A percentile compares a stretch with the other conserved stretches of the same genome.
Conservation (phyloP, 2,329 filamentous ascomycete species). For the Microsporum ferrugineum region DNA sequence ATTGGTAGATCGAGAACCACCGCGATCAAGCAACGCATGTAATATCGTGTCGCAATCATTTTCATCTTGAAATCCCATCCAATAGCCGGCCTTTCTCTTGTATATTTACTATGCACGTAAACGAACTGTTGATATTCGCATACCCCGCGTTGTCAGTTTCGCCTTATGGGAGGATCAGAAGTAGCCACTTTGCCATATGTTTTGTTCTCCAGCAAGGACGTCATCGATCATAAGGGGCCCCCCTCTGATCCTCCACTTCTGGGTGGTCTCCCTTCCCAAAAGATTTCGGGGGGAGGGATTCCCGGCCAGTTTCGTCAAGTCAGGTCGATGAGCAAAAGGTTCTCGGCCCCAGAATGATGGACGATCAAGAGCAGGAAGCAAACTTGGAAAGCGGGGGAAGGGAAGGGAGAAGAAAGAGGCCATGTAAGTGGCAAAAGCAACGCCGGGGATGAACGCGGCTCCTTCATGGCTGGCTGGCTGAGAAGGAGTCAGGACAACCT, state of each 20-base stretch:
- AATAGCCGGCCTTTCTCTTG: background rate
- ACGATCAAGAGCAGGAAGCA: conserved; percentile 1
- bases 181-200: background rate
- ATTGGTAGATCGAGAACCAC: background rate
- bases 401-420: background rate
- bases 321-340: background rate
- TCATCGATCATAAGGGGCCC: background rate
- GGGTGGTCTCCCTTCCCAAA: background rate
- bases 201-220: background rate
- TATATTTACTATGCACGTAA: background rate
- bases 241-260: background rate
- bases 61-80: background rate
- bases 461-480: background rate
- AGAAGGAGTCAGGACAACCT: background rate
- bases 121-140: background rate
- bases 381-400: conserved; percentile 3
- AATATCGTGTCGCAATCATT: background rate
- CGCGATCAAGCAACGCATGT: background rate
- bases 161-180: background rate
- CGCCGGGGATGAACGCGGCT: conserved; percentile 1
- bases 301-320: background rate
- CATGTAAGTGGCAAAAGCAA: background rate
- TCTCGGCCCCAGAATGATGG: background rate
- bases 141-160: too few relatives aligned
- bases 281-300: background rate